Conservation (phyloP, 2,329 filamentous ascomycete species). For the Phaeoacremonium minimum region DNA sequence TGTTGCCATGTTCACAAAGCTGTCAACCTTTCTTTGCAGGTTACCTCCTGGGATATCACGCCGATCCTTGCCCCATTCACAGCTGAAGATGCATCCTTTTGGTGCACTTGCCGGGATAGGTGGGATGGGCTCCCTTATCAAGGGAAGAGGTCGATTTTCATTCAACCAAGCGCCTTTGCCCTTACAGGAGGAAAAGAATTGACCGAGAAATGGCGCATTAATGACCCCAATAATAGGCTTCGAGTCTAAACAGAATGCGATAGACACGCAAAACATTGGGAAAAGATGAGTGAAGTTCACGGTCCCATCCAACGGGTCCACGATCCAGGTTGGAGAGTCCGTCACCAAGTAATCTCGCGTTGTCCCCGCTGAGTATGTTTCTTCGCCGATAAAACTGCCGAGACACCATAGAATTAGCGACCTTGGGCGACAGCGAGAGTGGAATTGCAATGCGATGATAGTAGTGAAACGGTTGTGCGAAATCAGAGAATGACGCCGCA, state of each 20-base stretch:
- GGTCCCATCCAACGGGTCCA: constrained; percentile 75
- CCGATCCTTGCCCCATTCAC: constrained; percentile 78
- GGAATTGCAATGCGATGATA: too few species aligned
- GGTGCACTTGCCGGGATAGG: constrained; percentile 62
- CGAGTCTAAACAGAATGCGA: constrained; percentile 59
- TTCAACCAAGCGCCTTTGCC: constrained; percentile 68
- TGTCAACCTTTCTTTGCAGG: constrained; percentile 67
- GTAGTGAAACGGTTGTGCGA: background rate
- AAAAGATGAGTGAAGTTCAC: constrained; percentile 80
- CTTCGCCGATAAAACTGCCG: constrained; percentile 75
- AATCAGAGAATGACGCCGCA: constrained; percentile 27
- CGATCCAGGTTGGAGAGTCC: constrained; percentile 63
- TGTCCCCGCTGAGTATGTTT: constrained; percentile 65
- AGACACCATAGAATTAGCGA: too few species aligned
- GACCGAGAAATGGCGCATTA: constrained; percentile 65
- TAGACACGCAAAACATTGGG: constrained; percentile 78
- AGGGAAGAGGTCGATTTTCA: constrained; percentile 57
- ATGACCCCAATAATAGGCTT: constrained; percentile 66
- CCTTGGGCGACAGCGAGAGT: too few species aligned
- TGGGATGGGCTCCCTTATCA: constrained; percentile 58
- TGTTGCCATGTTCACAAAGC: constrained; percentile 70
- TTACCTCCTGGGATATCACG: constrained; percentile 63
- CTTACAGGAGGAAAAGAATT: constrained; percentile 64
- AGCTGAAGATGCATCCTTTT: constrained; percentile 66
- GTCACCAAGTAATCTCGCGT: constrained; percentile 66